Evolutionary conservation across 768 basidiomycete species (phyloP), one percentile per base, ranked within the genome.

Genomic region (Calocybe gangraenosa): DNA sequence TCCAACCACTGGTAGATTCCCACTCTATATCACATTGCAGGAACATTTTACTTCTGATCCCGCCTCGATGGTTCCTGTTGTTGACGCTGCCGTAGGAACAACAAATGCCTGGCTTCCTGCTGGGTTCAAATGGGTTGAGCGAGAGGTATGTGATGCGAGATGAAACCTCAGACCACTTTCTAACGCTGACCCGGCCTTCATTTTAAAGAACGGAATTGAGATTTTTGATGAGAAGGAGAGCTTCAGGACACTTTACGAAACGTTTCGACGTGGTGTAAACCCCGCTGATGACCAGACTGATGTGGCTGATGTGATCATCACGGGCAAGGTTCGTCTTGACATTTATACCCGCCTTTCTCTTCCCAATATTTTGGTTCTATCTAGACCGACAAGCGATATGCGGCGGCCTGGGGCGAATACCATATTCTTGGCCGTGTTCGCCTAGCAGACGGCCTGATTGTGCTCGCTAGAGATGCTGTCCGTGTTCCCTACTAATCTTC

Each of bases 401-500:
- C 69, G 18, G 59, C 64, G 15, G 76, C 77, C 2, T 86, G 82
- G 84, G 81, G 78, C 2, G 70, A 66, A 3, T 77, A 74, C 45
- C 69, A 62, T 38, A 66, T 84, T 40, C 58, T 76, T 33, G 84
- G 84, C 30, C 75, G 81, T 22, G 65, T 85, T 11, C 66, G 84
- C 22, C 61, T 76, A 7, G 66, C 67, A 31, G 84, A 86, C 59
- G 84, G 84, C 11, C 63, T 84, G 31, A 64, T 83, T 21, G 70
- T 75, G 3, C 59, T 85, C 25, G 51, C 70, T 20, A 72, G 76
- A 43, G 69, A 76, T 63, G 73, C 80, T 43, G 78, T 78, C 44
- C 47, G 75, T 63, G 21, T 33, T 14, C 22, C 14, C 41, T 19
- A 30, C 35, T 31, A 33, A 7, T 15, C 11, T 8, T 22, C 15